Conservation (phyloP, 2,329 filamentous ascomycete species). For the Ilyonectria sp. region DNA sequence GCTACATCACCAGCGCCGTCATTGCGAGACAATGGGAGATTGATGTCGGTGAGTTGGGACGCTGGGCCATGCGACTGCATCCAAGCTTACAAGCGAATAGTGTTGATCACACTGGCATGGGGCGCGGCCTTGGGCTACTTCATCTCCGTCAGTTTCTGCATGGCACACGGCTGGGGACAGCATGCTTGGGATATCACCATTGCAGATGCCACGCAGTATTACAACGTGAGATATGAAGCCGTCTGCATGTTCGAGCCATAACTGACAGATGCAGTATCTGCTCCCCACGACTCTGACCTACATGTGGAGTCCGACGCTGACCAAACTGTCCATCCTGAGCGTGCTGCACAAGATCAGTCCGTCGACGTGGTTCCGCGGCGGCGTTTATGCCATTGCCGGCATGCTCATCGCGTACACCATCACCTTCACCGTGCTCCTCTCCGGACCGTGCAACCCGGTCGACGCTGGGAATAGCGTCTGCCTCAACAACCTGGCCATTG, state of each 20-base stretch:
- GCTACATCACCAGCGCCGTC: conserved; percentile 15
- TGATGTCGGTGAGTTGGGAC: conserved; percentile 16
- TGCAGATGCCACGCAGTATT: conserved; percentile 17
- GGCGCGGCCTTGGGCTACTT: conserved; percentile 29
- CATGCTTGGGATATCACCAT: conserved; percentile 31
- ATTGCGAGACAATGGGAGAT: conserved; percentile 17
- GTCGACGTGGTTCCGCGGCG: conserved; percentile 10
- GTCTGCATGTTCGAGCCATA: not conserved
- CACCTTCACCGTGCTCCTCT: conserved; percentile 16
- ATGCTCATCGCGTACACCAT: conserved; percentile 19
- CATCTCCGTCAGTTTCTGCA: conserved; percentile 24
- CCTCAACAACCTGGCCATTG: conserved; percentile 26
- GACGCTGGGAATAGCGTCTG: conserved; percentile 14
- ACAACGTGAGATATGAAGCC: conserved; percentile 13
- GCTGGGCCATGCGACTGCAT: no score
- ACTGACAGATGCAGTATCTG: conserved; percentile 15
- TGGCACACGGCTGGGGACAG: conserved; percentile 30
- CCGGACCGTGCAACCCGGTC: conserved; percentile 25
- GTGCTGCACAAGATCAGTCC: conserved; percentile 23
- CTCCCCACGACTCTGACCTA: conserved; percentile 26
- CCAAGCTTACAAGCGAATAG: not conserved
- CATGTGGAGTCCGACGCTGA: conserved; percentile 30
- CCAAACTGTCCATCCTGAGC: conserved; percentile 27
- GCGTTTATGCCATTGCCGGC: conserved; percentile 9
- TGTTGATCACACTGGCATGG: conserved; percentile 26